Conservation (phyloP, 345 rosid species). For the Citrus mangshanensis region DNA sequence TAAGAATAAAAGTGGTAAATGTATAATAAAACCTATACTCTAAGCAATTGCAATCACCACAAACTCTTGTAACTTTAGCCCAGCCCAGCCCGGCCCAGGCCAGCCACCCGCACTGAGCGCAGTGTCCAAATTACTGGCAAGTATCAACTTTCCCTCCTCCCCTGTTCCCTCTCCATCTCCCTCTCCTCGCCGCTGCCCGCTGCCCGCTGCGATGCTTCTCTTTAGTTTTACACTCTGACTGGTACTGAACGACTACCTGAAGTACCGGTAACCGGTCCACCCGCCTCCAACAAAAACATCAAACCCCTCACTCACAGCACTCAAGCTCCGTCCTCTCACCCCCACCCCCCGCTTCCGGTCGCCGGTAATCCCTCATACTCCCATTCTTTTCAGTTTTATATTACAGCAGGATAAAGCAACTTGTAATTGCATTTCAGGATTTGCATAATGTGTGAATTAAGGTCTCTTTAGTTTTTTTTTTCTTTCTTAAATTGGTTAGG, state of each 20-base stretch:
- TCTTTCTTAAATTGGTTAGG: too few species aligned
- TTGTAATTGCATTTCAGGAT: too few species aligned
- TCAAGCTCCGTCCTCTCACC: background rate
- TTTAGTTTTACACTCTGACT: background rate
- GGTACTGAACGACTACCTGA: background rate
- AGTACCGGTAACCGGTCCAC: background rate
- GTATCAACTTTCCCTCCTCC: background rate
- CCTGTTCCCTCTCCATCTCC: background rate
- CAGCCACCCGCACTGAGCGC: background rate
- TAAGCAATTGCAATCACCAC: too few species aligned
- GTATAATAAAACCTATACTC: too few species aligned
- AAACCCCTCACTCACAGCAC: background rate
- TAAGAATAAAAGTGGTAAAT: too few species aligned
- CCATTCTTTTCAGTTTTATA: background rate
- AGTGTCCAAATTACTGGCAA: background rate
- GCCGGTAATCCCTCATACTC: constrained; percentile 20
- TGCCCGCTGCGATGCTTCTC: background rate
- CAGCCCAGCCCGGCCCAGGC: background rate
- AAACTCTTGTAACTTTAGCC: background rate
- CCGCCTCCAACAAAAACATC: background rate
- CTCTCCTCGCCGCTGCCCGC: background rate
- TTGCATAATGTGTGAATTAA: too few species aligned
- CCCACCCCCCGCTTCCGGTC: constrained; percentile 14
- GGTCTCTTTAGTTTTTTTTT: too few species aligned
- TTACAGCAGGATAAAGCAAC: too few species aligned